These are phyloP conservation scores for Backusella tarrabulga DNA, from an alignment of 192 early-diverging fungal genomes.

Conservation along the genomic window DNA sequence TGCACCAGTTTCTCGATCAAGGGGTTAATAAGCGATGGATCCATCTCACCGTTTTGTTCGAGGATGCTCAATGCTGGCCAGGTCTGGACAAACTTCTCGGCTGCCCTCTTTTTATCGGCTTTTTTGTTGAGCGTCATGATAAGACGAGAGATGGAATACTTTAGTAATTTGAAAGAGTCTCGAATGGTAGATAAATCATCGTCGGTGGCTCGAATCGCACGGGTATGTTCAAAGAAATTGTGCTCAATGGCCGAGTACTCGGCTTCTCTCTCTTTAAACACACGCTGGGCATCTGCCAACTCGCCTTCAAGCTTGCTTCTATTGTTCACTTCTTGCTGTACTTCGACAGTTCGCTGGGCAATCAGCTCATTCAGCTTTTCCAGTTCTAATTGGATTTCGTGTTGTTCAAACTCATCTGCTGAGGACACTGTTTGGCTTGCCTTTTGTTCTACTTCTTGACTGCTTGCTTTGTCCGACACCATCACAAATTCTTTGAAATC, in stretches of 20 bases:
- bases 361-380: conserved; percentile 26
- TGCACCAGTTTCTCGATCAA: conserved; percentile 36
- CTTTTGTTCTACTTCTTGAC: background rate
- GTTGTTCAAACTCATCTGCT: background rate
- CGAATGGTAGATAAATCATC: conserved; percentile 43
- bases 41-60: conserved; percentile 26
- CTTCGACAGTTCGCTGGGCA: background rate
- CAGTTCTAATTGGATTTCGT: conserved; percentile 4
- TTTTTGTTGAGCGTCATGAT: conserved; percentile 40
- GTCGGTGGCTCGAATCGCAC: conserved; percentile 37
- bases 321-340: conserved; percentile 10
- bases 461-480: background rate
- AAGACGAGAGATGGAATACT: conserved; percentile 33
- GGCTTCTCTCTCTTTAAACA: conserved; percentile 29
- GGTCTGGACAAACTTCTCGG: conserved; percentile 18
- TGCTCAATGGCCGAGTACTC: conserved; percentile 38
- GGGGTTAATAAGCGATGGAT: conserved; percentile 32
- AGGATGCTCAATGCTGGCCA: conserved; percentile 28
- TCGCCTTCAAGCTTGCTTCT: conserved; percentile 17
- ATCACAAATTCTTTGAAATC: conserved; percentile 5
- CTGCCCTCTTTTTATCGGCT: conserved; percentile 32
- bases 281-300: conserved; percentile 23
- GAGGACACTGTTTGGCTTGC: background rate
- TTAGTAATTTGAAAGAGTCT: conserved; percentile 35
- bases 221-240: conserved; percentile 35